Base-by-base conservation (phyloP, 352 stramenopile genomes). In the Globisporangium alternatum region DNA sequence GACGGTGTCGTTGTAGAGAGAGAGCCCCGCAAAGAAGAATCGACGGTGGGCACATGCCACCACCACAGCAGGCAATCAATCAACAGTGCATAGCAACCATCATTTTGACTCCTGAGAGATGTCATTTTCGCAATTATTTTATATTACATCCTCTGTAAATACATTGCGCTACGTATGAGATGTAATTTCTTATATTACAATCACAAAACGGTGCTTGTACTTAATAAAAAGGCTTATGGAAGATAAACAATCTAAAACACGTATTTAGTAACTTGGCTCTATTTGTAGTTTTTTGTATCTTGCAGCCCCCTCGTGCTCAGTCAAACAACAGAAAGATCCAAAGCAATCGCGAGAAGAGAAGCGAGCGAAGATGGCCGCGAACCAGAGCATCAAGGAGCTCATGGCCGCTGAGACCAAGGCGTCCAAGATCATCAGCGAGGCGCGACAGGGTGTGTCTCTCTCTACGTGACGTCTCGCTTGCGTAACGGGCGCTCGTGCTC, bases 331-430 rank as follows among this genome's bases (percentile, higher is more conserved):
- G n/a, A 59, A 65, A 62, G 56, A 55, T 48, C 53, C 58, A 67
- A 57, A 43, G 15, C 45, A 64, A 15, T 13, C 51, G 19, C 19
- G 56, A 37, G 45, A 30, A 37, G 52, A 64, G 33, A 60, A 61
- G 57, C 22, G 12, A 39, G 13, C 53, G 21, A 39, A 8, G 2
- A 95, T 95, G 86, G 82, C 86, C 48, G 80, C 80, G 66, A 92
- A 95, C 71, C 80, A 93, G 69, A 93, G 86, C 70, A 95, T 93
- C 66, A 92, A 96, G 75, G 88, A 96, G 82, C 81, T 96, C 41
- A 93, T 95, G 78, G 83, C 86, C 54, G 88, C 88, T 61, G 88
- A 96, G 80, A 91, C 80, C 53, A 96, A 95, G 79, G 86, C 88
- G n/a, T 94, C 85, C 64, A 90, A 93, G 70, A 92, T 96, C 75